Conservation (phyloP, 2,329 filamentous ascomycete species). For the Bipolaris cookei region DNA sequence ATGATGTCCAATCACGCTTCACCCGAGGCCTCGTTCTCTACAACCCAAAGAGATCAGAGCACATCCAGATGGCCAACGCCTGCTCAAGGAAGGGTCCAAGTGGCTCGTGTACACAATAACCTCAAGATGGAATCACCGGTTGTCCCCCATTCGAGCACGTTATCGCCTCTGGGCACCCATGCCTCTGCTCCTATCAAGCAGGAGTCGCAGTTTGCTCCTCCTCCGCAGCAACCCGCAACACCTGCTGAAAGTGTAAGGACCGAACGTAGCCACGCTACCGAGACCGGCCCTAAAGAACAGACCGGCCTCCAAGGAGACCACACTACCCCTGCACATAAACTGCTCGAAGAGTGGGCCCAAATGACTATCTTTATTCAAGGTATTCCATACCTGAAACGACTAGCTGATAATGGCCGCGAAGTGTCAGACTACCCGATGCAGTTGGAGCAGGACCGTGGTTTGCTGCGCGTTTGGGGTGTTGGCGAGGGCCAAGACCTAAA, state of each 20-base stretch:
- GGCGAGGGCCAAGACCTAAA: slow-evolving; percentile 74
- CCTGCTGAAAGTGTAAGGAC: slow-evolving; percentile 44
- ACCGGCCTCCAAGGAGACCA: slow-evolving; percentile 78
- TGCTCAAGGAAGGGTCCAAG: slow-evolving; percentile 34
- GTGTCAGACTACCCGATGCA: slow-evolving; percentile 72
- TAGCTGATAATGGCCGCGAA: slow-evolving; percentile 71
- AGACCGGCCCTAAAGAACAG: slow-evolving; percentile 30
- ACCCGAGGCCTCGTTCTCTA: slow-evolving; percentile 36
- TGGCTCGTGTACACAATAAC: slow-evolving; percentile 38
- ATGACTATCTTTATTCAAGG: slow-evolving; percentile 63
- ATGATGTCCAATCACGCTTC: slow-evolving; percentile 36
- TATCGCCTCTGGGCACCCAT: slow-evolving; percentile 34
- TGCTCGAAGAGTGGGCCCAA: slow-evolving; percentile 70
- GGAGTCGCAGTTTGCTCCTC: slow-evolving; percentile 29
- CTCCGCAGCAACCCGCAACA: slow-evolving; percentile 40
- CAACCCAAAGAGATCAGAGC: slow-evolving; percentile 34
- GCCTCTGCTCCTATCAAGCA: slow-evolving; percentile 43
- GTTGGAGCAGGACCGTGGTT: slow-evolving; percentile 74
- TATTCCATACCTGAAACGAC: slow-evolving; percentile 59
- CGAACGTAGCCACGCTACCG: slow-evolving; percentile 29
- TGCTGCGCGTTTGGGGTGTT: slow-evolving; percentile 76
- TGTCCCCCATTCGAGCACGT: slow-evolving; percentile 34
- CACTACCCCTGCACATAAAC: slow-evolving; percentile 84
- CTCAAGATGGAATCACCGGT: slow-evolving; percentile 45
- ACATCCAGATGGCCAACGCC: slow-evolving; percentile 40